phyloP scores from a whole-genome alignment of 2,329 filamentous ascomycete species.

The Venturia pyrina region DNA sequence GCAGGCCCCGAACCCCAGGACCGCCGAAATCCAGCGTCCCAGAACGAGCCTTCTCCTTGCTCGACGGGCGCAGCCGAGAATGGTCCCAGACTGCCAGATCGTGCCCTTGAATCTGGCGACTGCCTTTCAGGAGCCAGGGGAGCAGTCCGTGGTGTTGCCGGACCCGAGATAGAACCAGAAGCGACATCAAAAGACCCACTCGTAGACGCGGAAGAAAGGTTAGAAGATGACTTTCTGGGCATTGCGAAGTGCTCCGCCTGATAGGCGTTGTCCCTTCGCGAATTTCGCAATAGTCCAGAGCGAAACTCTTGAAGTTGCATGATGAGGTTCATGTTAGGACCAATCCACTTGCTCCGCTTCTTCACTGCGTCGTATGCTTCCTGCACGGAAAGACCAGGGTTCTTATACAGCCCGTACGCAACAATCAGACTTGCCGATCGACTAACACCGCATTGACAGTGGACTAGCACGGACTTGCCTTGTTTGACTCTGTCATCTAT shows the following conservation, averaged over 20 bases:
- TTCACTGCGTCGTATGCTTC: slow-evolving; percentile 77
- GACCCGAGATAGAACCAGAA: slow-evolving; percentile 1
- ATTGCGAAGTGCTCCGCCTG: slow-evolving; percentile 24
- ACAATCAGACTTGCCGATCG: slow-evolving; percentile 80
- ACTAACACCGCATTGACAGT: slow-evolving; percentile 80
- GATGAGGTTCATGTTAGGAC: slow-evolving; percentile 85
- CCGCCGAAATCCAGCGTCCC: slow-evolving; percentile 24
- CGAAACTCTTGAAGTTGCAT: slow-evolving; percentile 77
- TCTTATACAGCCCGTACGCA: slow-evolving; percentile 72
- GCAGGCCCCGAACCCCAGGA: slow-evolving; percentile 29
- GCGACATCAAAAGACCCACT: slow-evolving; percentile 3
- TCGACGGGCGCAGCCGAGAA: slow-evolving; percentile 30
- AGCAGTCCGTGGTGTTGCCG: slow-evolving; percentile 43
- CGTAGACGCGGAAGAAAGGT: slow-evolving; percentile 9
- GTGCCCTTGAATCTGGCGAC: slow-evolving; percentile 31
- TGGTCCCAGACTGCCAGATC: slow-evolving; percentile 31
- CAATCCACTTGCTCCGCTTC: slow-evolving; percentile 75
- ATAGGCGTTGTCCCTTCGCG: slow-evolving; percentile 1
- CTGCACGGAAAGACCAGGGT: slow-evolving; percentile 66
- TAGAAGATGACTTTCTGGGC: slow-evolving; percentile 27
- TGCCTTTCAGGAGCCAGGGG: slow-evolving; percentile 41
- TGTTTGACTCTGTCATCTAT: slow-evolving; percentile 64
- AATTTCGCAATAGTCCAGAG: slow-evolving; percentile 25
- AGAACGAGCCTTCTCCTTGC: slow-evolving; percentile 28
- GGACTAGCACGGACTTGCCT: slow-evolving; percentile 69